Conservation (phyloP, 441 rosid genomes). For the Erodium texanum region DNA sequence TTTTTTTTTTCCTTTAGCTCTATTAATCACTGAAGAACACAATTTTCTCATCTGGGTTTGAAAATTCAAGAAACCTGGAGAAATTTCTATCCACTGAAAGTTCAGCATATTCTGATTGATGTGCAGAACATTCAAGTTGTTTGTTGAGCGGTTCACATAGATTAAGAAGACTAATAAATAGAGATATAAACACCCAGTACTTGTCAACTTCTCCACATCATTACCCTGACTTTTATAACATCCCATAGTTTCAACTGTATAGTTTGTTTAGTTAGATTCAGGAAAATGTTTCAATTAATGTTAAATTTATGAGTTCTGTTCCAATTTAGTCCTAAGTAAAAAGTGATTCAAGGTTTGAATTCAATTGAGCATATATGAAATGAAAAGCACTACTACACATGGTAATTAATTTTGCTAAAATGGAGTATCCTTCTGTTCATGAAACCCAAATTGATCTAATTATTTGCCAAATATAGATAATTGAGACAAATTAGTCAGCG, state of each 20-base stretch:
- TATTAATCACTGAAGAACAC: neutral
- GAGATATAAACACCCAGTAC: too few relatives aligned
- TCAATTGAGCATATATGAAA: neutral
- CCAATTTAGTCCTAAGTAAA: too few relatives aligned
- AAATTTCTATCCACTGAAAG: neutral
- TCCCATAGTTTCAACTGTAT: too few relatives aligned
- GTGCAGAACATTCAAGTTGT: too few relatives aligned
- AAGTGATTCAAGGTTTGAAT: neutral
- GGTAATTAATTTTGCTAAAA: neutral
- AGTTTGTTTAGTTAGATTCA: too few relatives aligned
- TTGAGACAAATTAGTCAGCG: neutral
- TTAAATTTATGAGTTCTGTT: too few relatives aligned
- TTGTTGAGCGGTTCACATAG: too few relatives aligned
- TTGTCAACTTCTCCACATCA: too few relatives aligned
- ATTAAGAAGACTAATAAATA: too few relatives aligned
- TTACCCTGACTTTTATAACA: too few relatives aligned
- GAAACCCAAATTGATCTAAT: neutral
- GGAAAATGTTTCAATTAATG: too few relatives aligned
- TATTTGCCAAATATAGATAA: neutral
- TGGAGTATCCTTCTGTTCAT: neutral
- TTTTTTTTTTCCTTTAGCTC: too few relatives aligned
- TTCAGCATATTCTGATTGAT: neutral
- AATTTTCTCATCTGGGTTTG: neutral
- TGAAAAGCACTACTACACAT: neutral
- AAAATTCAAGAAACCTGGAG: neutral